phyloP scores from a whole-genome alignment of 176 grass and related monocot genomes.

The Saccharum officinarum region DNA sequence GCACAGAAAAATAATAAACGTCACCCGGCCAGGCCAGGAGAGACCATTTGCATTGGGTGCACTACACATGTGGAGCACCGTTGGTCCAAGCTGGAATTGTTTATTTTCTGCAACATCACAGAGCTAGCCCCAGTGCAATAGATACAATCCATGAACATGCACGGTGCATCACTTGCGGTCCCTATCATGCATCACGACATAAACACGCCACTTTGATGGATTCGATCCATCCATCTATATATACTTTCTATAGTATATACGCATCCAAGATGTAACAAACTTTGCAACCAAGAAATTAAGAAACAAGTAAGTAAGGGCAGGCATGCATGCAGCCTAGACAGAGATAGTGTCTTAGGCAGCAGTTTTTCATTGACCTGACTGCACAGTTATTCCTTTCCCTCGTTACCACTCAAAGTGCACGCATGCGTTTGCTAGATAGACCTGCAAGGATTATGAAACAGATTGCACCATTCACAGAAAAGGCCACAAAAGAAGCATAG shows the following conservation, averaged over 20 bases:
- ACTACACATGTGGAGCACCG: slow-evolving; percentile 46
- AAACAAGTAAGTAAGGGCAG: not conserved
- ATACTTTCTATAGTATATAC: not conserved
- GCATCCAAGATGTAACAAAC: not conserved
- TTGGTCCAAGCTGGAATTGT: slow-evolving; percentile 40
- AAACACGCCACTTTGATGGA: not conserved
- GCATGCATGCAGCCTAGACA: not conserved
- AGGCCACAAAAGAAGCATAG: not conserved
- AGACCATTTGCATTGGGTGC: slow-evolving; percentile 1
- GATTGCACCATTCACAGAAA: slow-evolving; percentile 31
- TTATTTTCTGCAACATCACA: not conserved
- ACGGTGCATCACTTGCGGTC: slow-evolving; percentile 3
- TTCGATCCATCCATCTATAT: not conserved
- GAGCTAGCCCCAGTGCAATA: not conserved
- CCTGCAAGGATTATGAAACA: slow-evolving; percentile 13
- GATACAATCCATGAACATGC: not conserved
- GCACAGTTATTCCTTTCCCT: slow-evolving; percentile 39
- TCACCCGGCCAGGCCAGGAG: not conserved
- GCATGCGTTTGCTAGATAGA: not conserved
- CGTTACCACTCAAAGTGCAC: slow-evolving; percentile 46
- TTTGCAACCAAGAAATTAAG: not conserved
- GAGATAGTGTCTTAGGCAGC: slow-evolving; percentile 13
- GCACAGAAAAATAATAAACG: slow-evolving; percentile 11
- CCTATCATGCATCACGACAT: not conserved
- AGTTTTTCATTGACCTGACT: slow-evolving; percentile 40